Percentiles rank a stretch among this genome's conserved stretches.
These are phyloP conservation scores for Colletotrichum musae DNA, from an alignment of 2,329 filamentous ascomycete genomes.

Conservation along the genomic window DNA sequence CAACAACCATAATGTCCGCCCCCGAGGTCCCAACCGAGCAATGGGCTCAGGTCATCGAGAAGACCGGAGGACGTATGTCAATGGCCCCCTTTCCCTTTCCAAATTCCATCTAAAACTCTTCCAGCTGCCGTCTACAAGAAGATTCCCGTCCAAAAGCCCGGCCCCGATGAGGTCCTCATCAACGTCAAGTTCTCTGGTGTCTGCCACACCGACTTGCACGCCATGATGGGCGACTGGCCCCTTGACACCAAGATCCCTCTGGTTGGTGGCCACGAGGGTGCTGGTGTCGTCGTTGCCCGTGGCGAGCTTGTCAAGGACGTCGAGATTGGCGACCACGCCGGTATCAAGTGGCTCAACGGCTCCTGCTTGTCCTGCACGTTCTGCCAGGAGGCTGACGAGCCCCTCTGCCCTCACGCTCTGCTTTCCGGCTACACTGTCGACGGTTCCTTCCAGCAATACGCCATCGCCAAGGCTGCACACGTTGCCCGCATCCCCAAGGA, in stretches of 20 bases:
- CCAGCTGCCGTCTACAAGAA: slow-evolving; percentile 79
- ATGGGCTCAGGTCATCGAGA: slow-evolving; percentile 92
- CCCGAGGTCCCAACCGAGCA: slow-evolving; percentile 79
- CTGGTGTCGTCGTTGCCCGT: slow-evolving; percentile 85
- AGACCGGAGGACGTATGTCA: slow-evolving; percentile 78
- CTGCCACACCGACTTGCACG: slow-evolving; percentile 87
- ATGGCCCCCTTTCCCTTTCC: slow-evolving; percentile 3
- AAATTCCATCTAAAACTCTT: slow-evolving; percentile 27
- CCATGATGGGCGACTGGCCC: slow-evolving; percentile 92
- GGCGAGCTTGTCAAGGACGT: slow-evolving; percentile 85
- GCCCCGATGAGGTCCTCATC: slow-evolving; percentile 90
- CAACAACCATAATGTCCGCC: slow-evolving; percentile 29
- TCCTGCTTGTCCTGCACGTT: slow-evolving; percentile 87
- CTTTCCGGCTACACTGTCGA: slow-evolving; percentile 95
- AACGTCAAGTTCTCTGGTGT: slow-evolving; percentile 93
- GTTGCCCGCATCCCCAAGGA: slow-evolving; percentile 86
- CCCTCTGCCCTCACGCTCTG: slow-evolving; percentile 81
- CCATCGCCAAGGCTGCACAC: slow-evolving; percentile 87
- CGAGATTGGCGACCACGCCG: slow-evolving; percentile 86
- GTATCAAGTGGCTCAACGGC: slow-evolving; percentile 95
- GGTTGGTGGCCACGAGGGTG: slow-evolving; percentile 85
- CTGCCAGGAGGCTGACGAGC: slow-evolving; percentile 86
- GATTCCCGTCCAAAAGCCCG: slow-evolving; percentile 86
- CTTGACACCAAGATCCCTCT: slow-evolving; percentile 85
- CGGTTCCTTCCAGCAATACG: slow-evolving; percentile 89